These are phyloP conservation scores for Eucalyptus leucophloia DNA, from an alignment of 345 rosid genomes.

Conservation along the genomic window DNA sequence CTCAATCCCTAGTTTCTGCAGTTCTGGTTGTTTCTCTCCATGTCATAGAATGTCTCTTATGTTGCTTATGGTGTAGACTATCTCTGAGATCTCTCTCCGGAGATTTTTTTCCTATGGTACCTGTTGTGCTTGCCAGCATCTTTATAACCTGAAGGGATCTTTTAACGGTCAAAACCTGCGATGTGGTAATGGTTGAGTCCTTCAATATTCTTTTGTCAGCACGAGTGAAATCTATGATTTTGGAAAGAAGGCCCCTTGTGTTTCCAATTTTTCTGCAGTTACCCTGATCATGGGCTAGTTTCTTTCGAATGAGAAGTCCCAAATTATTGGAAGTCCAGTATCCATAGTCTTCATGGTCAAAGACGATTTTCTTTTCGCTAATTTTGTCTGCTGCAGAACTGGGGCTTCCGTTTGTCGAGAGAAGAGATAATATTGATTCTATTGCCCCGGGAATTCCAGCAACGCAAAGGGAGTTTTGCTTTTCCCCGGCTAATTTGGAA, in stretches of 20 bases:
- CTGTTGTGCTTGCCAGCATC: conserved; percentile 61
- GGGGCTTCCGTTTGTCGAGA: conserved; percentile 29
- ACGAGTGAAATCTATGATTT: conserved; percentile 63
- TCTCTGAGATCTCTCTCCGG: conserved; percentile 58
- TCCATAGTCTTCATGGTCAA: conserved; percentile 29
- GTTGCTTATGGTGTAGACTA: conserved; percentile 51
- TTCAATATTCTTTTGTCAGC: conserved; percentile 32
- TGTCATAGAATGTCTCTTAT: conserved; percentile 51
- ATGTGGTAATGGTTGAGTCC: conserved; percentile 23
- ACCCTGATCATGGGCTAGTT: conserved; percentile 61
- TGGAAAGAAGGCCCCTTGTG: conserved; percentile 61
- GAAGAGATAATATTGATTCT: conserved; percentile 73
- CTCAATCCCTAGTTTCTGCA: conserved; percentile 59
- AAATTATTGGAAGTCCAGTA: conserved; percentile 58
- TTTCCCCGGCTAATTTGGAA: conserved; percentile 49
- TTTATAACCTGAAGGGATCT: conserved; percentile 56
- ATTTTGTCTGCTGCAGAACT: conserved; percentile 39
- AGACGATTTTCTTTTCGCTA: conserved; percentile 29
- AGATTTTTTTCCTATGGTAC: conserved; percentile 48
- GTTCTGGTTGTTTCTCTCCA: conserved; percentile 36
- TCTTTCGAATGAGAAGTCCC: conserved; percentile 65
- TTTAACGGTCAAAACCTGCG: conserved; percentile 45
- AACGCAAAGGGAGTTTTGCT: conserved; percentile 38
- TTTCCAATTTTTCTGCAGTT: conserved; percentile 82
- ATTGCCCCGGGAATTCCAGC: conserved; percentile 71